phyloP scores from a whole-genome alignment of 2,329 filamentous ascomycete genomes.

The Aspergillus ochraceus region DNA sequence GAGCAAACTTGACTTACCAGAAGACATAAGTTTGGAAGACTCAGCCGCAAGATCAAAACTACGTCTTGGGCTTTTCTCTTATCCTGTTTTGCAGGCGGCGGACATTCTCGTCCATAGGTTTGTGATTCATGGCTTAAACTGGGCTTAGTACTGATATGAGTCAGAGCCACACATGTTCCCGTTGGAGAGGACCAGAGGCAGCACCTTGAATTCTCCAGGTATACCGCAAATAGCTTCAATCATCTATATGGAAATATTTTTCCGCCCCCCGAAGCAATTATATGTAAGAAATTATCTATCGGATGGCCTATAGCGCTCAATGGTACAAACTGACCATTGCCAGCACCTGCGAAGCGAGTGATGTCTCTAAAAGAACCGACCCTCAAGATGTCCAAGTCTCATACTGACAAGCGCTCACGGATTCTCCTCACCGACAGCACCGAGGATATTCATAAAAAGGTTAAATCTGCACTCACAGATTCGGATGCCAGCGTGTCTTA shows the following conservation, averaged over 20 bases:
- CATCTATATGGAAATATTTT: constrained; percentile 66
- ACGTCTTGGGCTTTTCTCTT: constrained; percentile 90
- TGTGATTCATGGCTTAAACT: constrained; percentile 4
- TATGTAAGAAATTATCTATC: constrained; percentile 55
- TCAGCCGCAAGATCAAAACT: constrained; percentile 60
- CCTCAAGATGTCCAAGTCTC: constrained; percentile 94
- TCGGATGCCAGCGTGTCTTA: constrained; percentile 67
- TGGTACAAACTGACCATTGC: constrained; percentile 6
- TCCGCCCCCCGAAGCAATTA: constrained; percentile 66
- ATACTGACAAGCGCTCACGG: constrained; percentile 67
- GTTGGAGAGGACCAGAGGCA: constrained; percentile 95
- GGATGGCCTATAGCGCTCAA: background rate
- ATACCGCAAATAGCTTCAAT: constrained; percentile 87
- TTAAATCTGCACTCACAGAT: constrained; percentile 77
- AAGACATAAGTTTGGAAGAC: constrained; percentile 60
- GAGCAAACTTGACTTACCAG: constrained; percentile 70
- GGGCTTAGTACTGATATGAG: constrained; percentile 14
- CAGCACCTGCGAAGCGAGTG: constrained; percentile 76
- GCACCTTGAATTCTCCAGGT: constrained; percentile 88
- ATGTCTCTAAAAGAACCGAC: constrained; percentile 82
- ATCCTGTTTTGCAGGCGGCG: constrained; percentile 92
- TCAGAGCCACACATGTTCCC: constrained; percentile 84
- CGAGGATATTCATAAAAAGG: constrained; percentile 65
- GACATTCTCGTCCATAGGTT: constrained; percentile 86
- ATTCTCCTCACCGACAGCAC: constrained; percentile 77